Evolutionary conservation across 257 asterid species (phyloP).

Genomic region (Euphrasia confusa): DNA sequence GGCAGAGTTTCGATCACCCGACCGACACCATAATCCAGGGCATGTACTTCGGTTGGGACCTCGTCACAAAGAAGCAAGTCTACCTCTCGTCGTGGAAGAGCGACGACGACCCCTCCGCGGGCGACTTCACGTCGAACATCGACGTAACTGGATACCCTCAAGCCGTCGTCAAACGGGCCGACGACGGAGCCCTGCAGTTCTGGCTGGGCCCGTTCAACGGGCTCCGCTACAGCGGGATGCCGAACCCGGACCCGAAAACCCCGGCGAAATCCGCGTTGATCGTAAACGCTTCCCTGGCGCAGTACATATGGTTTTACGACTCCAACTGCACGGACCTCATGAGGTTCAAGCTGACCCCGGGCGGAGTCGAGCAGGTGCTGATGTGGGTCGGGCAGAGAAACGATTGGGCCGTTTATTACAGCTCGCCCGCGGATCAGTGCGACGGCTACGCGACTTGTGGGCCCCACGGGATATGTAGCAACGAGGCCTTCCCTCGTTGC

Average conservation of each 20-base stretch:
- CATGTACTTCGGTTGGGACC: constrained; percentile 29
- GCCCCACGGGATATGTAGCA: neutral
- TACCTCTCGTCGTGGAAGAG: constrained; percentile 30
- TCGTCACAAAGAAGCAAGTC: constrained; percentile 19
- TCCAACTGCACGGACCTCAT: neutral
- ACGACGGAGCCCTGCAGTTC: neutral
- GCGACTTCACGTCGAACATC: constrained; percentile 21
- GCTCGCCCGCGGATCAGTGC: neutral
- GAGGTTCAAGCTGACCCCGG: neutral
- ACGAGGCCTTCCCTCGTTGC: neutral
- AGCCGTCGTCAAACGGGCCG: constrained; percentile 15
- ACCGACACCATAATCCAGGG: constrained; percentile 25
- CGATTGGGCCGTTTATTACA: neutral
- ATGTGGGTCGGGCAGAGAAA: neutral
- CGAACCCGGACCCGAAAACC: neutral
- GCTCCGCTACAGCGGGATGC: constrained; percentile 26
- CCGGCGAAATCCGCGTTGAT: neutral
- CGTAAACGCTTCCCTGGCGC: neutral
- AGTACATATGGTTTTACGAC: no score
- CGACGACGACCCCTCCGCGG: constrained; percentile 34
- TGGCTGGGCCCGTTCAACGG: constrained; percentile 35
- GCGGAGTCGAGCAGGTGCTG: neutral
- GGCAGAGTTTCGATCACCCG: constrained; percentile 32
- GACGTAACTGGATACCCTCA: constrained; percentile 31
- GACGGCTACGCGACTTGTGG: neutral